A percentile compares a stretch with the other conserved stretches of the same genome.
Conservation (phyloP, 805 yeast genomes). For the Limtongia smithiae region DNA sequence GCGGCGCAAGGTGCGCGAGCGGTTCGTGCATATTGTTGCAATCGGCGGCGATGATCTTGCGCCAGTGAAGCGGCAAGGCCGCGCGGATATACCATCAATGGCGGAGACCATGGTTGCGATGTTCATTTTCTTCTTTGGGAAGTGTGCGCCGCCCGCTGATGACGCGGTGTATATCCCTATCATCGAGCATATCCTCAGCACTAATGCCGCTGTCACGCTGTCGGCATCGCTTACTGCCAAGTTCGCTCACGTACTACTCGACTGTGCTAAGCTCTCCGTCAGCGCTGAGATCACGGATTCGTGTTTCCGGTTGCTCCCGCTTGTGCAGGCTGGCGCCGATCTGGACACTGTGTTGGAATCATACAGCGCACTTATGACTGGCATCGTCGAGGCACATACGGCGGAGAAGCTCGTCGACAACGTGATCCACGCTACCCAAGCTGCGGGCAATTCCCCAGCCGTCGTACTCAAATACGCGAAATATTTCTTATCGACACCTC, state of each 20-base stretch:
- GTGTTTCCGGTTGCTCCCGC: conserved; percentile 8
- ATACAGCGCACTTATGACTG: conserved; percentile 11
- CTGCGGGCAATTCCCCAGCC: neutral
- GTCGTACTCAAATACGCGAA: neutral
- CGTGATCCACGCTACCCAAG: neutral
- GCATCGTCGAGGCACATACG: neutral
- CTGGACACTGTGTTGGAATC: conserved; percentile 12
- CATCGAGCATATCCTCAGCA: conserved; percentile 5
- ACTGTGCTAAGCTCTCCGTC: conserved; percentile 2
- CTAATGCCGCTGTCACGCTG: neutral
- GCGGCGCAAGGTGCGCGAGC: conserved; percentile 12
- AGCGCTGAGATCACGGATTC: conserved; percentile 4
- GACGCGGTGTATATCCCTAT: conserved; percentile 7
- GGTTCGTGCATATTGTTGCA: conserved; percentile 4
- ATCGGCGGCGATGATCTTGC: conserved; percentile 2
- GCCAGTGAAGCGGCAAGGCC: no score
- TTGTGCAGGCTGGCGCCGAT: conserved; percentile 9
- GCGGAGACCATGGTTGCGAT: conserved; percentile 1
- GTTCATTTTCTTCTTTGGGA: conserved; percentile 21
- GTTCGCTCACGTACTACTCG: conserved; percentile 9
- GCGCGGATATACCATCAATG: neutral
- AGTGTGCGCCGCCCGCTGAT: conserved; percentile 5
- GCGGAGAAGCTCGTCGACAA: conserved; percentile 10
- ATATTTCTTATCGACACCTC: conserved; percentile 17
- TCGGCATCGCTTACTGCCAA: neutral